A percentile compares a stretch with the other conserved stretches of the same genome.
phyloP scores from a whole-genome alignment of 2,329 filamentous ascomycete genomes.

The Alternaria alternata region DNA sequence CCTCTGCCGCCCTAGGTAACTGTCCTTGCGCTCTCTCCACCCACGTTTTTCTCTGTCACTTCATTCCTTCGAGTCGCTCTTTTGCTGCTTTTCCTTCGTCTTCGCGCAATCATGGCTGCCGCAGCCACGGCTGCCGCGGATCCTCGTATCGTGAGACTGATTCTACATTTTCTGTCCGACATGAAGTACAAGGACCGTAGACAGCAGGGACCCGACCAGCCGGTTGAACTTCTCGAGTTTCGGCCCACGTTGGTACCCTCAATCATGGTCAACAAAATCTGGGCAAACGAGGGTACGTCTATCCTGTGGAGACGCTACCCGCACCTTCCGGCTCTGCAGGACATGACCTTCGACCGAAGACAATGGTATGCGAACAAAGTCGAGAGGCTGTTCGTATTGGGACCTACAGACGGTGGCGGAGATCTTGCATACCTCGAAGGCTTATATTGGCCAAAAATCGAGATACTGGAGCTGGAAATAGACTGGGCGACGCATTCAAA shows the following conservation, averaged over 20 bases:
- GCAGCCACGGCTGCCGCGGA: constrained; percentile 29
- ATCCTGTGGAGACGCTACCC: constrained; percentile 45
- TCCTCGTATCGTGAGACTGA: constrained; percentile 35
- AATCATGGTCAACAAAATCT: constrained; percentile 44
- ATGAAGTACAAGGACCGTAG: constrained; percentile 43
- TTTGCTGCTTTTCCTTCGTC: constrained; percentile 14
- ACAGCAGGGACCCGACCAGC: constrained; percentile 42
- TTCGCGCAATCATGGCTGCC: constrained; percentile 34
- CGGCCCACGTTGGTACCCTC: constrained; percentile 44
- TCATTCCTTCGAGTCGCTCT: constrained; percentile 1
- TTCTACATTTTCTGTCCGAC: constrained; percentile 41
- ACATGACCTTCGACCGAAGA: constrained; percentile 30
- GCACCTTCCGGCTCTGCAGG: constrained; percentile 35
- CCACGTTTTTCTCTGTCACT: constrained; percentile 8
- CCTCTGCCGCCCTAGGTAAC: constrained; percentile 7
- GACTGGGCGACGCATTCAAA: constrained; percentile 35
- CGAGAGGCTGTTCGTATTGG: constrained; percentile 34
- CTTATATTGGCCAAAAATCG: constrained; percentile 41
- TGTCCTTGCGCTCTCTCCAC: background rate
- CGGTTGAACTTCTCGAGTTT: constrained; percentile 45
- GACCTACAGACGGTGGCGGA: constrained; percentile 21
- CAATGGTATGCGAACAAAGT: constrained; percentile 47
- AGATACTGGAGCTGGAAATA: constrained; percentile 40
- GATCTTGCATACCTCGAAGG: constrained; percentile 35
- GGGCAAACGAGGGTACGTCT: constrained; percentile 44